Base-by-base conservation (phyloP, 768 basidiomycete genomes). In the Myochromella boudieri region DNA sequence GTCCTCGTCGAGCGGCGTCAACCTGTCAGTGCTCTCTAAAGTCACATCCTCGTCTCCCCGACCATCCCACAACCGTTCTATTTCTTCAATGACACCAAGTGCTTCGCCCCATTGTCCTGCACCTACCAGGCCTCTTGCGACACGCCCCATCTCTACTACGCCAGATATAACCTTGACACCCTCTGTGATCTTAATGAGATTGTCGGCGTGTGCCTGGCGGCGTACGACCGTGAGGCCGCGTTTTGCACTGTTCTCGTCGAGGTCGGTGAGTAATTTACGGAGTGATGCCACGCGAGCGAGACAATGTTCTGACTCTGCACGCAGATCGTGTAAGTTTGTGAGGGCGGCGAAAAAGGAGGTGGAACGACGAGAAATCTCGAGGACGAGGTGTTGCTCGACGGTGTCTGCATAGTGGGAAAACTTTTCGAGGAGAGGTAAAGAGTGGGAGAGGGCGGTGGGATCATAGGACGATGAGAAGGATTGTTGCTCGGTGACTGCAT, bases 301-400 rank as follows among this genome's bases (percentile, higher is more conserved):
- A 59, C 94, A 95, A 38, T 83, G 78, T 38, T 86, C 80, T 0
- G 93, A 95, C 61, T 97, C 92, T 4, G 87, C 80, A 60, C 94
- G 92, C 9, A 99, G 79, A 52, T 92, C 87, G 59, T 97, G 90
- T 6, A 99, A 75, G 64, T 99, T 99, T 6, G 92, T 81, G 28
- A 99, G 80, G 6, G 97, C 97, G 4, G 95, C 87, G 59, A 98
- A 99, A 78, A 99, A 99, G 1, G 93, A 92, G 1, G 90, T 80
- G 0, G 94, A 91, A 11, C 95, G 87, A 8, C 87, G 71, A 7
- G 88, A 87, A 36, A 99, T 95, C 66, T 98, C 97, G 50, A 84
- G 84, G 3, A 95, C 81, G 46, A 99, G 87, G 65, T 99, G 95
- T 49, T 92, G 84, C 62, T 99, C 97, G 52, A 98, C 81, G 1